phyloP scores from a whole-genome alignment of 225 moss, liverwort and hornwort species.

The Physcomitrium patens region DNA sequence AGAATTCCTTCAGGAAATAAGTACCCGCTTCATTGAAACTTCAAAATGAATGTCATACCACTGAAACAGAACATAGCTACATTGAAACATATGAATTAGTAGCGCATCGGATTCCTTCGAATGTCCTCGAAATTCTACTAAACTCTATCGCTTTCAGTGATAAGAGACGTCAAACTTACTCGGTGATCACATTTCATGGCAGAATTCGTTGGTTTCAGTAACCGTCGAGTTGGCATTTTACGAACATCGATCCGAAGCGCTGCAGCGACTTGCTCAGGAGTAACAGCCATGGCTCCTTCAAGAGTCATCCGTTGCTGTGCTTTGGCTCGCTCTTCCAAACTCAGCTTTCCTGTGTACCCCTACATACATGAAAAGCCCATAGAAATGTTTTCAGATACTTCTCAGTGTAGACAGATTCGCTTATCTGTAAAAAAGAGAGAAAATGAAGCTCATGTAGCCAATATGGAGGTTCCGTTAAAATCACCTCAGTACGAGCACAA shows the following conservation, averaged over 20 bases:
- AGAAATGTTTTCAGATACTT: background rate
- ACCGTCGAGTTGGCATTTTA: conserved; percentile 66
- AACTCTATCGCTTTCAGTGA: no score
- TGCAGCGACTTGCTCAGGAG: conserved; percentile 75
- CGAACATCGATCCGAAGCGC: conserved; percentile 77
- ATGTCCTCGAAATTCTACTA: no score
- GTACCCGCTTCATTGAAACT: background rate
- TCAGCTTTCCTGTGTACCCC: conserved; percentile 83
- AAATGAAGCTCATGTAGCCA: conserved; percentile 3
- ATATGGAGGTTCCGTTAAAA: conserved; percentile 11
- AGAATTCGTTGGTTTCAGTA: conserved; percentile 75
- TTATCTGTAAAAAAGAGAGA: background rate
- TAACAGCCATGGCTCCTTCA: conserved; percentile 64
- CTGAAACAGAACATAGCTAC: no score
- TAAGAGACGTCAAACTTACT: no score
- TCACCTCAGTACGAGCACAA: conserved; percentile 91
- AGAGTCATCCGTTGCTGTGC: conserved; percentile 54
- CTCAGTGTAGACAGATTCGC: conserved; percentile 4
- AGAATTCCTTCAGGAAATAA: background rate
- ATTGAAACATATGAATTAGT: no score
- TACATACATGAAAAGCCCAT: conserved; percentile 23
- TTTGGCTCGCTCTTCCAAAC: conserved; percentile 73
- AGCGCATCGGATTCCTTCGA: no score
- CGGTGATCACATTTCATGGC: conserved; percentile 65
- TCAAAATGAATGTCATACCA: background rate